phyloP scores from a whole-genome alignment of 2,329 filamentous ascomycete species.

The Byssochlamys sp. region DNA sequence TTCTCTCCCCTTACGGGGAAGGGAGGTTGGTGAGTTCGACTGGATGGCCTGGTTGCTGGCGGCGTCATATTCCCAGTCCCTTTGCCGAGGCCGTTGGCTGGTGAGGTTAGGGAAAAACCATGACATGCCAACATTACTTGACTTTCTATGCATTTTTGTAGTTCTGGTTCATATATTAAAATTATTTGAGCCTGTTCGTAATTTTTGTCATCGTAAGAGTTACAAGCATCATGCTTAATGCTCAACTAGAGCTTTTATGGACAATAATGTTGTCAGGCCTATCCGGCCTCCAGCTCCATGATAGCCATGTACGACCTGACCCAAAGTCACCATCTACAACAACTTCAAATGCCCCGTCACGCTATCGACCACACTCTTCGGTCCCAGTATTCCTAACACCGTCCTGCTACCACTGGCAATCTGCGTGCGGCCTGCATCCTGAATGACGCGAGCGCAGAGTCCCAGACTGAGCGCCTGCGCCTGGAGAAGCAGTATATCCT shows the following conservation, averaged over 20 bases:
- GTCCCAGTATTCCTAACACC: conserved; percentile 73
- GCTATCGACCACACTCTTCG: conserved; percentile 75
- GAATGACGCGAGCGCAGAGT: conserved; percentile 78
- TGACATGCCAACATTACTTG: conserved; percentile 59
- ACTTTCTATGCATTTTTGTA: not conserved
- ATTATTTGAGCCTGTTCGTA: not conserved
- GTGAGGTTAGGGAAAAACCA: conserved; percentile 88
- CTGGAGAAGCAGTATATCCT: conserved; percentile 65
- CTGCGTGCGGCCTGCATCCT: conserved; percentile 93
- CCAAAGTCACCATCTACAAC: conserved; percentile 43
- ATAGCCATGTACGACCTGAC: not conserved
- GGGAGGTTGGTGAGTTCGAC: conserved; percentile 54
- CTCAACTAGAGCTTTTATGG: not conserved
- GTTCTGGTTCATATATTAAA: not conserved
- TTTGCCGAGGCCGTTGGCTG: conserved; percentile 81
- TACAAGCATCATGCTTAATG: not conserved
- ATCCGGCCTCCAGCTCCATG: not conserved
- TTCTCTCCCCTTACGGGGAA: not conserved
- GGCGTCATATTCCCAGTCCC: conserved; percentile 81
- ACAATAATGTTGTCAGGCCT: not conserved
- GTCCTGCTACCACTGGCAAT: conserved; percentile 89
- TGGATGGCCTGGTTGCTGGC: conserved; percentile 44
- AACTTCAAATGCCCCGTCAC: conserved; percentile 80
- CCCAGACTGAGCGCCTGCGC: conserved; percentile 73
- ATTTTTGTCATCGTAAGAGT: not conserved